Evolutionary conservation across 129 eudicot species (phyloP).

Genomic region (Mikania micrantha): DNA sequence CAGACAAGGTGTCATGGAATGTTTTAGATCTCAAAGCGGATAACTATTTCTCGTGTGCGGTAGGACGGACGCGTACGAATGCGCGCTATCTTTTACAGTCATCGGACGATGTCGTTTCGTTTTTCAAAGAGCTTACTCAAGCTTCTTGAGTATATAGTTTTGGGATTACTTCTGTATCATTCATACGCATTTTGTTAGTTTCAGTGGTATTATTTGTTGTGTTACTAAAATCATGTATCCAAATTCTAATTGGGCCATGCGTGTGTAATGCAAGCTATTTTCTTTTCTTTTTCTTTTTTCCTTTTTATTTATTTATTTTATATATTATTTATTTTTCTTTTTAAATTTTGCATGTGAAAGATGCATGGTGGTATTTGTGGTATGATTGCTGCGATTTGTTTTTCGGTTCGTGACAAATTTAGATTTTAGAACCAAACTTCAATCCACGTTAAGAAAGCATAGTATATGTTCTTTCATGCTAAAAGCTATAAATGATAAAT

Average conservation of each 20-base stretch:
- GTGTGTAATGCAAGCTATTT: constrained; percentile 16
- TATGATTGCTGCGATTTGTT: constrained; percentile 14
- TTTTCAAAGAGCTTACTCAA: constrained; percentile 55
- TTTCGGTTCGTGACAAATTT: constrained; percentile 20
- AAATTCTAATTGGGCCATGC: neutral
- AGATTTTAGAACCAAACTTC: constrained; percentile 13
- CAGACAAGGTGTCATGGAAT: constrained; percentile 63
- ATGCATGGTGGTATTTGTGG: neutral
- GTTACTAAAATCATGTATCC: neutral
- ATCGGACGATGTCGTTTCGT: constrained; percentile 71
- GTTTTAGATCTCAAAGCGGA: constrained; percentile 82
- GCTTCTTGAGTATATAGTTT: constrained; percentile 14
- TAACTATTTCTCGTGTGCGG: constrained; percentile 88
- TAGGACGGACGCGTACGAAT: constrained; percentile 67
- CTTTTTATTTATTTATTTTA: too few relatives aligned
- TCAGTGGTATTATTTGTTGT: neutral
- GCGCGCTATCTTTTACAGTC: constrained; percentile 64
- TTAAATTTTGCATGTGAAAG: constrained; percentile 12
- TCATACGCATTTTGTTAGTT: neutral
- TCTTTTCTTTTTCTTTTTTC: too few relatives aligned
- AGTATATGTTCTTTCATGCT: constrained; percentile 1
- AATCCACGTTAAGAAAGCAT: constrained; percentile 16
- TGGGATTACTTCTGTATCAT: too few relatives aligned
- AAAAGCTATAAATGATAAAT: neutral
- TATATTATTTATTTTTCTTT: neutral